Evolutionary conservation across 805 yeast genomes (phyloP).

Genomic region (Helenozyma baotianmanensis): DNA sequence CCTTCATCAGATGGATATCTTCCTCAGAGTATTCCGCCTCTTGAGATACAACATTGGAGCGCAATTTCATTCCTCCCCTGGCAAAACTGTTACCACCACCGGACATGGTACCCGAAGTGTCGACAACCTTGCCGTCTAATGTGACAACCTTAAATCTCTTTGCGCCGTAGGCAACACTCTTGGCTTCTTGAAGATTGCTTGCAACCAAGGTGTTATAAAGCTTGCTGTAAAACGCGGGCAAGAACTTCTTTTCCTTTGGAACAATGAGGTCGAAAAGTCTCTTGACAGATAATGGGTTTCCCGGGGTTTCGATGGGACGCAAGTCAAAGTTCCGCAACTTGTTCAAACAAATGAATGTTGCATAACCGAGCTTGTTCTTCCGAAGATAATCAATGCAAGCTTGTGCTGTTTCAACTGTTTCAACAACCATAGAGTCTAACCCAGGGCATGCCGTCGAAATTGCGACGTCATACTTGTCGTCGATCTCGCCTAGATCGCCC

Average conservation of each 20-base stretch:
- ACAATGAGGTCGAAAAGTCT: constrained; percentile 79
- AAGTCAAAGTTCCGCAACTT: constrained; percentile 64
- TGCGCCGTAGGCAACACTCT: constrained; percentile 78
- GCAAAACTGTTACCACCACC: constrained; percentile 83
- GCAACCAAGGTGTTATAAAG: constrained; percentile 88
- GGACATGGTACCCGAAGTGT: constrained; percentile 89
- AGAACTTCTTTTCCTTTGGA: constrained; percentile 62
- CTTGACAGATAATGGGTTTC: constrained; percentile 56
- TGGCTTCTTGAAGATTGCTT: constrained; percentile 70
- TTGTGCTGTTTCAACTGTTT: constrained; percentile 58
- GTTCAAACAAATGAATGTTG: constrained; percentile 76
- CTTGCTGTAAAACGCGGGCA: constrained; percentile 86
- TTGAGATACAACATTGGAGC: constrained; percentile 28
- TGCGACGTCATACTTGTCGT: constrained; percentile 85
- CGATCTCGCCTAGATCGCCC: constrained; percentile 91
- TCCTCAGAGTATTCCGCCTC: constrained; percentile 45
- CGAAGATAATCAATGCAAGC: constrained; percentile 73
- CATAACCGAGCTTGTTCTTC: constrained; percentile 80
- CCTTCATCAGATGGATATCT: constrained; percentile 51
- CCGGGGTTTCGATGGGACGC: constrained; percentile 62
- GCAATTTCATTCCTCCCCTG: constrained; percentile 72
- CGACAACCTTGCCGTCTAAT: constrained; percentile 85
- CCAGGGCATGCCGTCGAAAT: constrained; percentile 93
- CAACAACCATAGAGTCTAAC: constrained; percentile 90
- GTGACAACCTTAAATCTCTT: constrained; percentile 88